Conservation (phyloP, 2,329 filamentous ascomycete genomes). For the Zymoseptoria passerinii region DNA sequence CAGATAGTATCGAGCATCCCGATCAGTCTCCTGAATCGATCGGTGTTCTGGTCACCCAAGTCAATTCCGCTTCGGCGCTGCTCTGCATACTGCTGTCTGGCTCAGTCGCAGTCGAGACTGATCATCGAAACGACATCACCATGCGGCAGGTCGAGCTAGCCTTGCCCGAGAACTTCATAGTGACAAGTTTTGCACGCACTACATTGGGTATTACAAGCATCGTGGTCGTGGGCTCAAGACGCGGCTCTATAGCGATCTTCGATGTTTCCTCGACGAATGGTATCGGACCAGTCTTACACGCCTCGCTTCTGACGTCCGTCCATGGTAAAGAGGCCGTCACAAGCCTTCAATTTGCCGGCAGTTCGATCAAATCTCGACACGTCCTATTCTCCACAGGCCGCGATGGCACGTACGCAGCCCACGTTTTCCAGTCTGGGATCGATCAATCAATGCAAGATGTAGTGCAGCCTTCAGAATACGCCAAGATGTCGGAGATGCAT, state of each 20-base stretch:
- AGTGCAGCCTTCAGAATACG: too few species aligned
- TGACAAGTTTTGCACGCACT: constrained; percentile 41
- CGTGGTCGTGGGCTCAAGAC: constrained; percentile 46
- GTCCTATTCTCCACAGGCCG: constrained; percentile 64
- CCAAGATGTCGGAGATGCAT: too few species aligned
- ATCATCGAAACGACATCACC: constrained; percentile 5
- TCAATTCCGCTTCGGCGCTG: constrained; percentile 30
- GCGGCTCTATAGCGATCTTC: constrained; percentile 44
- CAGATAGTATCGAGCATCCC: constrained; percentile 1
- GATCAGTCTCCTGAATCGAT: constrained; percentile 8
- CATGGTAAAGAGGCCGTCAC: constrained; percentile 61
- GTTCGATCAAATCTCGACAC: constrained; percentile 11
- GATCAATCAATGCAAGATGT: too few species aligned
- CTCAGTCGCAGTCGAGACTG: neutral
- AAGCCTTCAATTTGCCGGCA: constrained; percentile 40
- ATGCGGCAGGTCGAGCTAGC: neutral
- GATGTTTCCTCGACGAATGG: neutral
- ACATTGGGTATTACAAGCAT: neutral
- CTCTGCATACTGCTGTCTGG: neutral
- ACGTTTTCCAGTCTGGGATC: constrained; percentile 29
- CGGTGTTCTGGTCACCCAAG: constrained; percentile 32
- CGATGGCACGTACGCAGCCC: constrained; percentile 68
- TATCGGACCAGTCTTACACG: neutral
- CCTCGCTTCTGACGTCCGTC: constrained; percentile 16
- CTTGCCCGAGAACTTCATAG: constrained; percentile 38